A percentile compares a stretch with the other conserved stretches of the same genome.
Evolutionary conservation across 2,329 filamentous ascomycete genomes (phyloP).

Genomic region (Ascochyta fabae): DNA sequence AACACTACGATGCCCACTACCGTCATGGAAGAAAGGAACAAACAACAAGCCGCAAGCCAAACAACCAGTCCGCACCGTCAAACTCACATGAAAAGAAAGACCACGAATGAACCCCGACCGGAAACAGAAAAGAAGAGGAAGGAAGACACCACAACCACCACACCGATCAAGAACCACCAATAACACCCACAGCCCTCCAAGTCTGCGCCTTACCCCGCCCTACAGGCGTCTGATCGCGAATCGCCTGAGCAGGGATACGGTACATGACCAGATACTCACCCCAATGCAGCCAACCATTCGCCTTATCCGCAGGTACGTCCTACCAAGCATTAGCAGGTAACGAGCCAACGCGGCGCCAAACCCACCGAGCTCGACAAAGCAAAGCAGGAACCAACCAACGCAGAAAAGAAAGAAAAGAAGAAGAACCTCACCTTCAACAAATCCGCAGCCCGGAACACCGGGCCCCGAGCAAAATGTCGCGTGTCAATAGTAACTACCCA

Average conservation of each 20-base stretch:
- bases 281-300: constrained; percentile 35
- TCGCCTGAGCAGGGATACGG: constrained; percentile 41
- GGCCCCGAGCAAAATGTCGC: constrained; percentile 37
- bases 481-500: constrained; percentile 41
- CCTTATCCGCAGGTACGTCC: constrained; percentile 5
- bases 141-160: neutral
- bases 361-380: no score
- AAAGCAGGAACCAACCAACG: no score
- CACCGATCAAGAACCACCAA: constrained; percentile 19
- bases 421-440: constrained; percentile 23
- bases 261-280: constrained; percentile 47
- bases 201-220: constrained; percentile 24
- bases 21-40: no score
- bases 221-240: constrained; percentile 38
- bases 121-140: neutral
- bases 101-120: neutral
- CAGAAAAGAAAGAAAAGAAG: no score
- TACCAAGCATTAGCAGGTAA: neutral
- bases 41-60: no score
- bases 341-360: no score
- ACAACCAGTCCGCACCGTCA: no score
- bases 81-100: neutral
- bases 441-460: constrained; percentile 43
- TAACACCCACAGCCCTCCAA: constrained; percentile 30
- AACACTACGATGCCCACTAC: no score